Conservation (phyloP, 768 basidiomycete genomes). For the Paxillus rubicundulus region DNA sequence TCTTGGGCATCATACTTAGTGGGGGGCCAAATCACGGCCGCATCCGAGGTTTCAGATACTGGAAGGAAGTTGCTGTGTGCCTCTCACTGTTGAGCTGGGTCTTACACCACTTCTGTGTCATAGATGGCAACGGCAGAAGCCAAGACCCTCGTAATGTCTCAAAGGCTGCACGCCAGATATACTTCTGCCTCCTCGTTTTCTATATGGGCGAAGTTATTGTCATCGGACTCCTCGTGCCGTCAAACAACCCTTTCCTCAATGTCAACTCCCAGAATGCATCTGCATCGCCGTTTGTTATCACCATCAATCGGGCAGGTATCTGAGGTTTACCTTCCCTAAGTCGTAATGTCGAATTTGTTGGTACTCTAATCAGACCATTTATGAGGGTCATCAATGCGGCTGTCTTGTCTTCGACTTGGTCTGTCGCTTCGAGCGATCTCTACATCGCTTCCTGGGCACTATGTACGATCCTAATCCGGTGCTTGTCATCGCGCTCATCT, state of each 20-base stretch:
- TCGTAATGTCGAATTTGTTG: background rate
- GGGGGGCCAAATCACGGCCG: conserved; percentile 53
- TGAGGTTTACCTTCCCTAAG: conserved; percentile 45
- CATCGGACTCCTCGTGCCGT: conserved; percentile 46
- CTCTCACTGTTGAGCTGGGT: background rate
- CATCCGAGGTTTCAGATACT: conserved; percentile 44
- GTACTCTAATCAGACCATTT: background rate
- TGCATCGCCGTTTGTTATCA: conserved; percentile 53
- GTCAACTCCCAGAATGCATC: conserved; percentile 38
- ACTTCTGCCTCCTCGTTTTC: conserved; percentile 36
- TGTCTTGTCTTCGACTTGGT: conserved; percentile 44
- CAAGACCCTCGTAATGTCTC: conserved; percentile 42
- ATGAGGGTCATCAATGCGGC: conserved; percentile 30
- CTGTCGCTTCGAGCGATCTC: conserved; percentile 35
- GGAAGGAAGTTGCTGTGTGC: conserved; percentile 40
- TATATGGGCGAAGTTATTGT: conserved; percentile 38
- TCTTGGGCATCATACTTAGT: conserved; percentile 46
- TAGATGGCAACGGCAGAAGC: conserved; percentile 42
- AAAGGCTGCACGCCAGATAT: conserved; percentile 40
- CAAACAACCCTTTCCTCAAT: conserved; percentile 39
- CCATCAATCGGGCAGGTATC: conserved; percentile 49
- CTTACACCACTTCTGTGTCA: background rate
- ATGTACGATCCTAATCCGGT: conserved; percentile 16
- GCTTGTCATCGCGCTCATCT: conserved; percentile 5
- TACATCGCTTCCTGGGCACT: conserved; percentile 35